A percentile compares a stretch with the other conserved stretches of the same genome.
Evolutionary conservation across 2,329 filamentous ascomycete species (phyloP).

Genomic region (Botrytis tulipae): DNA sequence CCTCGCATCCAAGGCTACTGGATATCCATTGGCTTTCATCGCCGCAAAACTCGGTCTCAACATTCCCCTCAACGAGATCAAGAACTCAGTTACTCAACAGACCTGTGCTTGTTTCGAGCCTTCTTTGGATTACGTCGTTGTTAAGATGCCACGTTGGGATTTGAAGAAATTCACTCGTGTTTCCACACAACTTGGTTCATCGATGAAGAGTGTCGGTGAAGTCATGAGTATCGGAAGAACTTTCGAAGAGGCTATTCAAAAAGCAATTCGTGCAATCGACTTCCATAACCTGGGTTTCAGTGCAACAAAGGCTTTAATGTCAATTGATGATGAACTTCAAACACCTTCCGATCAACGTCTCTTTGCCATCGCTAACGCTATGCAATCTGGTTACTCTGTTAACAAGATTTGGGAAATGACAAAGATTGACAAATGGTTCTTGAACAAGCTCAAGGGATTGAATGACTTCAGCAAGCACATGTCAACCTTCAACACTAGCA

Average conservation of each 20-base stretch:
- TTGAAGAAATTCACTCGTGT: constrained; percentile 98
- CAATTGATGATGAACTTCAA: constrained; percentile 78
- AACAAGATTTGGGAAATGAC: constrained; percentile 92
- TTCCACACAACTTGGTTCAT: constrained; percentile 92
- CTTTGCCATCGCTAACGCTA: constrained; percentile 95
- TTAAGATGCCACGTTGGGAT: constrained; percentile 98
- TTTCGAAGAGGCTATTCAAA: constrained; percentile 98
- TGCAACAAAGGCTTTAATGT: constrained; percentile 86
- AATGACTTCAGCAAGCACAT: constrained; percentile 61
- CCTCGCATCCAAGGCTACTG: constrained; percentile 95
- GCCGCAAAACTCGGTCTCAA: constrained; percentile 97
- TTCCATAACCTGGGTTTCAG: constrained; percentile 90
- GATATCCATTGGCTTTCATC: constrained; percentile 95
- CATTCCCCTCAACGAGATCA: constrained; percentile 90
- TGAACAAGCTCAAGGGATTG: constrained; percentile 97
- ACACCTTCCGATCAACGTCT: constrained; percentile 96
- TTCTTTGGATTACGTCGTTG: constrained; percentile 95
- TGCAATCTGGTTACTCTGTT: constrained; percentile 96
- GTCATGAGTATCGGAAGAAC: constrained; percentile 99
- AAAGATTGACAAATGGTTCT: constrained; percentile 99
- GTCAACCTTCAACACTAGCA: constrained; percentile 50
- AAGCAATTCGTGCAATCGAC: constrained; percentile 96
- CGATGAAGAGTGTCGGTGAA: constrained; percentile 99
- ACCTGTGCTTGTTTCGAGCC: constrained; percentile 99
- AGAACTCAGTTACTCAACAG: constrained; percentile 97